Percentiles rank a stretch among this genome's conserved stretches.
phyloP scores from a whole-genome alignment of 225 moss, liverwort and hornwort genomes.

The Sphagnum contortum region DNA sequence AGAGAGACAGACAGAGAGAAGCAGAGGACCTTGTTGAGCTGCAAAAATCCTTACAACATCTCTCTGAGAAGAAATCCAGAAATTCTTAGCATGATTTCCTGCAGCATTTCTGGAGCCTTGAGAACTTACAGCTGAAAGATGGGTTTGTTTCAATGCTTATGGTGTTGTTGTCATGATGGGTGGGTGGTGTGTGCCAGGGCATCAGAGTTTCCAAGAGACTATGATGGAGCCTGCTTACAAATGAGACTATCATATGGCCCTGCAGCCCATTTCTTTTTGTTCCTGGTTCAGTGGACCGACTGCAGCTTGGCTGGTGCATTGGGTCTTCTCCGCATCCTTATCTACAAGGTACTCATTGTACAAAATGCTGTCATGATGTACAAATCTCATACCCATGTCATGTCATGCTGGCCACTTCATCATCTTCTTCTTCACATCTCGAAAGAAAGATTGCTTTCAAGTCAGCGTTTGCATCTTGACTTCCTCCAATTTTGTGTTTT shows the following conservation, averaged over 20 bases:
- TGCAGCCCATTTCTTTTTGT: conserved; percentile 84
- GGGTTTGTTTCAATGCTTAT: neutral
- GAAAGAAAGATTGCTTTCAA: too few species aligned
- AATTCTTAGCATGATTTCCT: conserved; percentile 2
- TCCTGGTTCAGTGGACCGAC: conserved; percentile 96
- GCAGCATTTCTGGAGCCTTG: neutral
- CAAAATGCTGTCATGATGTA: too few species aligned
- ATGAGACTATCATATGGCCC: conserved; percentile 99
- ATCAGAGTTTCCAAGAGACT: conserved; percentile 90
- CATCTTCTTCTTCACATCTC: too few species aligned
- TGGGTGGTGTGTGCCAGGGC: conserved; percentile 39
- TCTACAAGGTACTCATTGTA: conserved; percentile 63
- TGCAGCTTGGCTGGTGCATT: conserved; percentile 97
- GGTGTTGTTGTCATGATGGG: neutral
- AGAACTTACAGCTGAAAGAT: conserved; percentile 3
- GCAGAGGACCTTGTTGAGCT: too few species aligned
- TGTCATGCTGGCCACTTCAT: too few species aligned
- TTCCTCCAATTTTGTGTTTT: too few species aligned
- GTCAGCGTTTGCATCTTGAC: too few species aligned
- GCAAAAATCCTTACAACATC: too few species aligned
- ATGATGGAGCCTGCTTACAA: conserved; percentile 90
- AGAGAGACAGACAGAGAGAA: too few species aligned
- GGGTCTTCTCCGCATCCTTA: conserved; percentile 88
- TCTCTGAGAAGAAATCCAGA: too few species aligned
- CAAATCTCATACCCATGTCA: too few species aligned